Base-by-base conservation (phyloP, 2,329 filamentous ascomycete genomes). In the Talaromyces verruculosus region DNA sequence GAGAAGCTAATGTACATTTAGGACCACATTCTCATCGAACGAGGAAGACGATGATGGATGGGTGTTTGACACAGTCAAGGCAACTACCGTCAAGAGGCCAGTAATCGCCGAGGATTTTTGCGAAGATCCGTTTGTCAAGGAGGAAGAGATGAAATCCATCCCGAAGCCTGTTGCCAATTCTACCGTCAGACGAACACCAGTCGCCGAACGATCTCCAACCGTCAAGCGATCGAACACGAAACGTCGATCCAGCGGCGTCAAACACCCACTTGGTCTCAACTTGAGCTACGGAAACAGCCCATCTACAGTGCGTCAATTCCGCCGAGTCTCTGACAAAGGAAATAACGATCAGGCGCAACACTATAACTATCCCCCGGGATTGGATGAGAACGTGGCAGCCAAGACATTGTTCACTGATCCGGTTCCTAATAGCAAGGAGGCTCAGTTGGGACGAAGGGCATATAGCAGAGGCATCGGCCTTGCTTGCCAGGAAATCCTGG, bases 11-110 rank as follows among this genome's bases (percentile, higher is more conserved):
- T 47, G 4, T 51, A 28, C 57, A 15, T n/a, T 5, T 65, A 86
- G 84, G 59, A 87, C 90, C 71, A 89, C 87, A 8, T 85, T 96
- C 41, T 74, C 75, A 63, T 84, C 86, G 2, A 84, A 87, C 1
- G 87, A 83, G 43, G 89, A 93, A 5, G 84, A 91, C 17, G 92
- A 91, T n/a, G 92, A 97, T 69, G 93, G 91, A 69, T 98, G 94
- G 94, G 90, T 96, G 1, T 98, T 98, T 75, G 94, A 97, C 74
- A 98, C 94, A 0, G 88, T 98, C 74, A 95, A 91, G 77, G 85
- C 87, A 11, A 78, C 80, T 71, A 79, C 80, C 65, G 77, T 81
- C 67, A 85, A 83, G 69, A 73, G 81, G 39, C 78, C 70, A 45
- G 78, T 81, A 0, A 79, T 71, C 8, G 62, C 70, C 5, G 67